phyloP scores from a whole-genome alignment of 108 stramenopile species.

The Seminavis robusta region DNA sequence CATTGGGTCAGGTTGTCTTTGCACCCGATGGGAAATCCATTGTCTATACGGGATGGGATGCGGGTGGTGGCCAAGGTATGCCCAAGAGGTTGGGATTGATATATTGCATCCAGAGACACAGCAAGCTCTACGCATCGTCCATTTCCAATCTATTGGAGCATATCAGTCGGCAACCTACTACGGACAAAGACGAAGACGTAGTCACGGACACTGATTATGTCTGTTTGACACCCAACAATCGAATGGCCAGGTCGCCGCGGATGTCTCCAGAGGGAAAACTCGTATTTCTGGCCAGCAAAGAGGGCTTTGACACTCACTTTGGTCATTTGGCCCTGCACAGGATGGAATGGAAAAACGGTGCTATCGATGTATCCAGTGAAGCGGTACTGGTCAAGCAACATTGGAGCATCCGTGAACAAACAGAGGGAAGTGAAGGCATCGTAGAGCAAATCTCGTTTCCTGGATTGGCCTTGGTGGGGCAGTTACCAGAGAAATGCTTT shows the following conservation, averaged over 20 bases:
- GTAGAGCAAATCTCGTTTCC: constrained; percentile 61
- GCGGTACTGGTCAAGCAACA: not conserved
- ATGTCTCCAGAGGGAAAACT: constrained; percentile 38
- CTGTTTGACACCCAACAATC: constrained; percentile 44
- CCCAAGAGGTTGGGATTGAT: constrained; percentile 69
- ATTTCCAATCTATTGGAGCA: constrained; percentile 31
- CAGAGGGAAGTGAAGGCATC: too few species aligned
- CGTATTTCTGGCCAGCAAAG: constrained; percentile 46
- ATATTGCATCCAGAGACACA: constrained; percentile 66
- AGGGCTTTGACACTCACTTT: constrained; percentile 68
- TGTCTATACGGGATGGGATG: constrained; percentile 80
- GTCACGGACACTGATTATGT: constrained; percentile 24
- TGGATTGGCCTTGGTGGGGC: constrained; percentile 55
- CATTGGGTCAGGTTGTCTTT: constrained; percentile 59
- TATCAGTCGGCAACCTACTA: constrained; percentile 16
- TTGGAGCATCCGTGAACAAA: not conserved
- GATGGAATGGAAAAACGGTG: constrained; percentile 28
- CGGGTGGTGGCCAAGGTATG: constrained; percentile 56
- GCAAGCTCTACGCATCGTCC: constrained; percentile 59
- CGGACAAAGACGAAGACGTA: not conserved
- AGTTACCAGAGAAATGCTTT: constrained; percentile 52
- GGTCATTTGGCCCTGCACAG: constrained; percentile 57
- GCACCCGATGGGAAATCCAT: constrained; percentile 44
- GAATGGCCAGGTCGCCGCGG: constrained; percentile 61
- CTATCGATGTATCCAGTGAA: not conserved